Evolutionary conservation across 2,329 filamentous ascomycete species (phyloP).

Genomic region (Pseudocercospora vitis): DNA sequence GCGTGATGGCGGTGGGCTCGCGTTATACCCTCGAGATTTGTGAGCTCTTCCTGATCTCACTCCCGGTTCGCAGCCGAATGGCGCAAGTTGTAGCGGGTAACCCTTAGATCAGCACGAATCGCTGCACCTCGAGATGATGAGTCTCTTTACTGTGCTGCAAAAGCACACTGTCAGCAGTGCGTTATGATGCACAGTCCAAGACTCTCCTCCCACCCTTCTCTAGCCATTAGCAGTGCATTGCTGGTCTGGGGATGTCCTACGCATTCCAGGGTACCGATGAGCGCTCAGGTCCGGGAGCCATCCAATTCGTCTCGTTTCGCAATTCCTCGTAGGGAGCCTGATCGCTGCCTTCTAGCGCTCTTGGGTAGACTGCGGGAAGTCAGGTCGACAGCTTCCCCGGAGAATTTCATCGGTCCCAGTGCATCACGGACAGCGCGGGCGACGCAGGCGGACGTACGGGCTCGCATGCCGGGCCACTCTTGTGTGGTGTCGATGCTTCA

Average conservation of each 20-base stretch:
- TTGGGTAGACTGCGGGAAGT: constrained; percentile 1
- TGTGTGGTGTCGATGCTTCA: neutral
- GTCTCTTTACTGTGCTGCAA: neutral
- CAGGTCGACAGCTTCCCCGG: neutral
- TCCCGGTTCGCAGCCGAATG: constrained; percentile 4
- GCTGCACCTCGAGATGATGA: constrained; percentile 4
- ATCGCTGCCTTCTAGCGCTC: neutral
- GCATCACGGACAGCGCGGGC: neutral
- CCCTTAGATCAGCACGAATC: neutral
- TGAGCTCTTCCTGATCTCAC: neutral
- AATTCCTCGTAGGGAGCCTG: neutral
- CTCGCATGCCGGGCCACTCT: constrained; percentile 4
- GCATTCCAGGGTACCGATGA: constrained; percentile 1
- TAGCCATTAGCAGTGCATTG: too few relatives aligned
- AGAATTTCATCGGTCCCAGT: neutral
- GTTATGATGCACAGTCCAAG: neutral
- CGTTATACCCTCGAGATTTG: neutral
- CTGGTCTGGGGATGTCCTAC: too few relatives aligned
- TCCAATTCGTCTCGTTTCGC: constrained; percentile 2
- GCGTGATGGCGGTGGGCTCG: neutral
- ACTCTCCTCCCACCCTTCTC: neutral
- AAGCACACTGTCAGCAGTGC: neutral
- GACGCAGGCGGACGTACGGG: constrained; percentile 5
- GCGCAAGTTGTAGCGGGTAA: constrained; percentile 8
- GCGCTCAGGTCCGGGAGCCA: constrained; percentile 3